Evolutionary conservation across 495 filamentous ascomycete genomes (phyloP), one percentile per base, ranked within the genome.

Genomic region (Penicillium robsamsonii): DNA sequence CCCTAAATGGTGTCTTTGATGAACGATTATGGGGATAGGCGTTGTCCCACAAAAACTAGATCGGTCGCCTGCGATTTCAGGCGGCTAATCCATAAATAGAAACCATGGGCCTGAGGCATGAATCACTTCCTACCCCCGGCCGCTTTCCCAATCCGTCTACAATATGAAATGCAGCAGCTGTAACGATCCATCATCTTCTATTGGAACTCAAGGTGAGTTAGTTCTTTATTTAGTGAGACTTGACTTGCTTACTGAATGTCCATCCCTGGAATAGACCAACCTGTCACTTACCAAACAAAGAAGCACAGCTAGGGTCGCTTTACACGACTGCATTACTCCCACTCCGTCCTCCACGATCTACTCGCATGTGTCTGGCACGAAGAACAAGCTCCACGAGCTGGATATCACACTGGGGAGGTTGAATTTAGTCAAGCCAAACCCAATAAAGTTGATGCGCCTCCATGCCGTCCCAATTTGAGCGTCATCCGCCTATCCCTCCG

Each of bases 401-500:
- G 50, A 48, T 22, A 3, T 5, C 31, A 55, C 44, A 30, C 33
- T 49, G 46, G 31, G 40, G 31, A 44, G 20, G 33, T 53, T 33
- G 57, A 45, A 44, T 35, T 44, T 30, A 46, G 31, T 33, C 12
- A 30, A 22, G 46, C 25, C 12, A 50, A 17, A 8, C 5, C n/a
- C 20, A 27, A 38, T 15, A 48, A 59, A 55, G 18, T 58, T 51
- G 58, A 75, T 73, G 71, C 61, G 66, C 68, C 67, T 66, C 63
- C 58, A 75, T 77, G 74, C 71, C 75, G 65, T 68, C 73, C 62
- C 68, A 63, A 58, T 62, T 62, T 56, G 62, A 67, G 56, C 73
- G 68, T 64, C 70, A 71, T 49, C 60, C 62, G 46, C 70, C 72
- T 41, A 60, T 64, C 58, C 68, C 66, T 53, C 61, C 68, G 54